Conservation (phyloP, 2,329 filamentous ascomycete species). For the Talaromyces sp. region DNA sequence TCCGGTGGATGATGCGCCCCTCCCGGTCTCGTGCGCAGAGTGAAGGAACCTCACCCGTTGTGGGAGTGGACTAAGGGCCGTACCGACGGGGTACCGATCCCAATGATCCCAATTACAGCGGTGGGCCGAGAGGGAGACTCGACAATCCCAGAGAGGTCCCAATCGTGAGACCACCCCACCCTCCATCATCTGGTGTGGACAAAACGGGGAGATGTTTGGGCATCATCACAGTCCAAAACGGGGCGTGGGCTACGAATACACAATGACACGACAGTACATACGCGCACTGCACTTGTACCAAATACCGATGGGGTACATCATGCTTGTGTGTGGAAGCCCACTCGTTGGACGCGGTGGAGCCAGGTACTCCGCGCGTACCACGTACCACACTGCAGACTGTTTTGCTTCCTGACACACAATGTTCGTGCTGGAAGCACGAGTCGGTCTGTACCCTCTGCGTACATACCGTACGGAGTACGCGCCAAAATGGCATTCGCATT, state of each 20-base stretch:
- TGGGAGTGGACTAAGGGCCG: constrained; percentile 16
- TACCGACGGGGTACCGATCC: constrained; percentile 20
- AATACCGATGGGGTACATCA: not conserved
- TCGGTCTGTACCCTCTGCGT: not conserved
- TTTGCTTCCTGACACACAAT: not conserved
- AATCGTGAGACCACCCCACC: constrained; percentile 5
- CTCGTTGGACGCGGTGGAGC: not conserved
- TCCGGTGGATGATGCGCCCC: not conserved
- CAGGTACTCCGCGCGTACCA: constrained; percentile 5
- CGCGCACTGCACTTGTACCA: not conserved
- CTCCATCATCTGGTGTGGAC: not conserved
- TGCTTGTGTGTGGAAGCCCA: not conserved
- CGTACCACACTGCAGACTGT: not conserved
- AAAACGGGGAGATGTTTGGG: constrained; percentile 16
- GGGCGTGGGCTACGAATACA: not conserved
- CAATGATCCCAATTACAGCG: constrained; percentile 6
- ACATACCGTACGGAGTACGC: not conserved
- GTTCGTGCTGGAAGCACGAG: not conserved
- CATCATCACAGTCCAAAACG: constrained; percentile 12
- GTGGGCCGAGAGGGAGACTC: constrained; percentile 3
- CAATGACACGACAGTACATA: not conserved
- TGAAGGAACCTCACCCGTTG: not conserved
- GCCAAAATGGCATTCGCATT: constrained; percentile 19
- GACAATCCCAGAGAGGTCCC: not conserved
- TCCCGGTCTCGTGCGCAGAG: constrained; percentile 4